Conservation (phyloP, 1,284 basidiomycete genomes). For the Melampsora larici-populina region DNA sequence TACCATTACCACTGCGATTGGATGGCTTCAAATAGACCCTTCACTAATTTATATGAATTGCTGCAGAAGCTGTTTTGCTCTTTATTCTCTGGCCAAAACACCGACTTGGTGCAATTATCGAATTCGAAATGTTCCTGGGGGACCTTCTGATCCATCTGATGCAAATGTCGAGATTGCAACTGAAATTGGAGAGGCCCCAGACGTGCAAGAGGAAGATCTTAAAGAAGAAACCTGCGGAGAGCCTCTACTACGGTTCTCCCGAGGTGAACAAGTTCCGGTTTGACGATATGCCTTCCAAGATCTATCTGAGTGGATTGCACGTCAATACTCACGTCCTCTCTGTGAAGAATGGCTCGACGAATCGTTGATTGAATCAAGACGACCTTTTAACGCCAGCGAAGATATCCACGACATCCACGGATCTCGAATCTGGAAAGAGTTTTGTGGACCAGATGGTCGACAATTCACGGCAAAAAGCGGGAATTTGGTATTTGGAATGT, state of each 20-base stretch:
- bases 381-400: background rate
- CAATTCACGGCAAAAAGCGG: background rate
- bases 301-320: conserved; percentile 27
- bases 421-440: conserved; percentile 29
- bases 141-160: background rate
- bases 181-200: background rate
- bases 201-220: background rate
- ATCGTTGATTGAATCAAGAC: background rate
- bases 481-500: conserved; percentile 26
- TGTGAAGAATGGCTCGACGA: conserved; percentile 10
- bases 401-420: conserved; percentile 18
- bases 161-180: background rate
- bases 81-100: conserved; percentile 19
- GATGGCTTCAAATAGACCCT: conserved; percentile 27
- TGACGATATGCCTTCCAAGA: conserved; percentile 15
- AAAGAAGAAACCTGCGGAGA: background rate
- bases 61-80: conserved; percentile 21
- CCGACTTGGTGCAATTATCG: conserved; percentile 10
- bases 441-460: conserved; percentile 5
- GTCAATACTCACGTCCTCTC: conserved; percentile 8
- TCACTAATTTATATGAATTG: conserved; percentile 1
- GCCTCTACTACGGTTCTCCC: background rate
- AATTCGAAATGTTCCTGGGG: background rate
- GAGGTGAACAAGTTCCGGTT: background rate
- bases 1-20: background rate